A percentile compares a stretch with the other conserved stretches of the same genome.
phyloP scores from a whole-genome alignment of 2,329 filamentous ascomycete species.

The Claviceps sp. region DNA sequence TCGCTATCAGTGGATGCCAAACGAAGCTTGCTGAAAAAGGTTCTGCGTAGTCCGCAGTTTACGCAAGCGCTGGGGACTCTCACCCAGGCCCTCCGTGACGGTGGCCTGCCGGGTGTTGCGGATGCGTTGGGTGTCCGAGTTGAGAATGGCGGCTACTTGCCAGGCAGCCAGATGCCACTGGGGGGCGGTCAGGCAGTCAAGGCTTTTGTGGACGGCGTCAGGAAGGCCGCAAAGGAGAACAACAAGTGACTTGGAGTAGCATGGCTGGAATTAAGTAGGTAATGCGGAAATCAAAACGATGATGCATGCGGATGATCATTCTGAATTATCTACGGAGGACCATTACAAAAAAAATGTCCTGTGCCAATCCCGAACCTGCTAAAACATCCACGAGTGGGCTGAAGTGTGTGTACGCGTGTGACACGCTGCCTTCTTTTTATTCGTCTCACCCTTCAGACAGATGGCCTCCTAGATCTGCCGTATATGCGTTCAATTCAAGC shows the following conservation, averaged over 20 bases:
- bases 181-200: conserved; percentile 82
- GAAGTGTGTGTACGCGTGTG: no score
- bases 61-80: conserved; percentile 73
- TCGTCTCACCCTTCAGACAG: no score
- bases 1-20: conserved; percentile 66
- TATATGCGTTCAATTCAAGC: no score
- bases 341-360: no score
- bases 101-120: conserved; percentile 77
- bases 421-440: no score
- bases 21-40: conserved; percentile 64
- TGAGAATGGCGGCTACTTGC: conserved; percentile 70
- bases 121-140: conserved; percentile 74
- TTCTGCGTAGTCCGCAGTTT: conserved; percentile 82
- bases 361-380: no score
- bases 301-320: neutral
- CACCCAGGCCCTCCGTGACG: conserved; percentile 78
- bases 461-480: no score
- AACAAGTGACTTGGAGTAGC: conserved; percentile 10
- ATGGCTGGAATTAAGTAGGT: no score
- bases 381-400: no score
- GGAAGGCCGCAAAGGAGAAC: conserved; percentile 57
- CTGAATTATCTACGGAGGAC: no score
- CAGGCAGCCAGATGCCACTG: conserved; percentile 65
- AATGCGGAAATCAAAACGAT: no score
- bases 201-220: conserved; percentile 82